Percentiles rank a stretch among this genome's conserved stretches.
These are phyloP conservation scores for Symbiodinium natans DNA, from an alignment of 73 alveolate species.

Conservation along the genomic window DNA sequence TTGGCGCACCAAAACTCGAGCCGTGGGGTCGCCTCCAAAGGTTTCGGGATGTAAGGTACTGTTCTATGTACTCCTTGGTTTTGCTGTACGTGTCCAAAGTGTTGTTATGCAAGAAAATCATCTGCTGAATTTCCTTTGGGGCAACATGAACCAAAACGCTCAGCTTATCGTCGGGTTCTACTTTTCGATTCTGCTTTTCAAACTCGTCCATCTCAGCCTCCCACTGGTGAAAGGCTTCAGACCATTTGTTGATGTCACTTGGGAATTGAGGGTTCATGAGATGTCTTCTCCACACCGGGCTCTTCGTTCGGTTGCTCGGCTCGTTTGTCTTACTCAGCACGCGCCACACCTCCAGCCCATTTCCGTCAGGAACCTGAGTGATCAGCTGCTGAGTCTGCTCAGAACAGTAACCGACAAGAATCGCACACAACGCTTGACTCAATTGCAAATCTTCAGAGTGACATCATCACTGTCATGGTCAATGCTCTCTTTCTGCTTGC, in stretches of 20 bases:
- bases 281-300: constrained; percentile 49
- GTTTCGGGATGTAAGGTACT: background rate
- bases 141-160: constrained; percentile 34
- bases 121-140: constrained; percentile 46
- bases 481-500: background rate
- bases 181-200: background rate
- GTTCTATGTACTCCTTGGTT: background rate
- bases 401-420: constrained; percentile 24
- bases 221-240: constrained; percentile 8
- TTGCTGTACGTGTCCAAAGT: constrained; percentile 18
- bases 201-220: constrained; percentile 7
- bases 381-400: constrained; percentile 26
- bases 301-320: constrained; percentile 32
- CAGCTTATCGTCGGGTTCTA: background rate
- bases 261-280: background rate
- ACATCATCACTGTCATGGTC: background rate
- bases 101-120: constrained; percentile 24
- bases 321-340: background rate
- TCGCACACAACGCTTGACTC: constrained; percentile 12
- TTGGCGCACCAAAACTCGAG: background rate
- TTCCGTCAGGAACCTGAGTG: background rate
- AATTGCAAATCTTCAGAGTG: constrained; percentile 5
- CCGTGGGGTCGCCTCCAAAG: constrained; percentile 48
- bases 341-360: constrained; percentile 43
- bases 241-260: constrained; percentile 4